These are phyloP conservation scores for Serendipita sp. DNA, from an alignment of 1,284 basidiomycete species.

Conservation along the genomic window DNA sequence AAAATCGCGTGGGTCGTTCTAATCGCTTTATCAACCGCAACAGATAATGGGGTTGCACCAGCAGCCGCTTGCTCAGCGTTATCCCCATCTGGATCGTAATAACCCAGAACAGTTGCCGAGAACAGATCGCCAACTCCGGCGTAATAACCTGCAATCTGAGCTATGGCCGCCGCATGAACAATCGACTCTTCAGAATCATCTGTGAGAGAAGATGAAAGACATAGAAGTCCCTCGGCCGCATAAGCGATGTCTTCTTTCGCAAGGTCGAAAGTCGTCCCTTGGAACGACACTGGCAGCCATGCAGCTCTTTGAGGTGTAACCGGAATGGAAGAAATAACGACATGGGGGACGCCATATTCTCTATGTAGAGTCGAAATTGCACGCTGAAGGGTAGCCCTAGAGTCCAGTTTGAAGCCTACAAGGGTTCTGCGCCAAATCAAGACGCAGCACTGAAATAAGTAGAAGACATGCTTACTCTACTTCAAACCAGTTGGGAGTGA, in stretches of 20 bases:
- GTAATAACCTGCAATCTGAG: constrained; percentile 82
- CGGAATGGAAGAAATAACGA: constrained; percentile 86
- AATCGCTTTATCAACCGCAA: constrained; percentile 57
- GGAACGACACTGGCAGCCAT: constrained; percentile 18
- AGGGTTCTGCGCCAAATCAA: constrained; percentile 38
- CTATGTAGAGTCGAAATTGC: constrained; percentile 67
- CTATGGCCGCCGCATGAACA: constrained; percentile 60
- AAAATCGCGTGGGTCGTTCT: constrained; percentile 80
- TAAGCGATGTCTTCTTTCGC: background rate
- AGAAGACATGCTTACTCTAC: constrained; percentile 55
- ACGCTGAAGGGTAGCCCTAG: constrained; percentile 46
- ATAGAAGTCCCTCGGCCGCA: constrained; percentile 45
- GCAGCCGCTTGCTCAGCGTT: background rate
- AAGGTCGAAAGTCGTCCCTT: background rate
- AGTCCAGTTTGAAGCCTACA: constrained; percentile 55
- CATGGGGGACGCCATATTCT: constrained; percentile 62
- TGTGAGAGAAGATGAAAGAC: constrained; percentile 49
- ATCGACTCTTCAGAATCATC: constrained; percentile 21
- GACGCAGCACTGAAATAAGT: background rate
- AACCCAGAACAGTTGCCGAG: constrained; percentile 79
- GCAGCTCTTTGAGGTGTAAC: constrained; percentile 34
- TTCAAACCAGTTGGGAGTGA: constrained; percentile 98
- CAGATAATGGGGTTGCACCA: constrained; percentile 30
- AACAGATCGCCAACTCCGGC: constrained; percentile 96
- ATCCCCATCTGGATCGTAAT: constrained; percentile 28